Evolutionary conservation across 2,329 filamentous ascomycete genomes (phyloP), one percentile per base, ranked within the genome.

Genomic region (Calycina herbarum): DNA sequence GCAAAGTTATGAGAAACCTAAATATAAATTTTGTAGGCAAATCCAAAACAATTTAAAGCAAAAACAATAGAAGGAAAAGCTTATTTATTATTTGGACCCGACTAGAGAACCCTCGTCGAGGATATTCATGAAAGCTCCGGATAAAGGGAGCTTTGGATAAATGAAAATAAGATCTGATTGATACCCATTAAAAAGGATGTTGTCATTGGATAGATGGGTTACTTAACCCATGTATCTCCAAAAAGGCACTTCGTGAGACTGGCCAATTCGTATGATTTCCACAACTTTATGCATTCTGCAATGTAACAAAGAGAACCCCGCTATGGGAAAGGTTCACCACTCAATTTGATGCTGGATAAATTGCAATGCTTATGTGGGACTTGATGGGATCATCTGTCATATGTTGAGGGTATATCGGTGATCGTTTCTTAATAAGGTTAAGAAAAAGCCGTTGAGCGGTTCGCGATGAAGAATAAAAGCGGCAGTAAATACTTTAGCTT

Each of bases 131-230:
- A 24, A 24, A 35, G 64, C 67, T 71, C 67, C 68, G 70, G 70
- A 59, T 71, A 71, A 71, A 70, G 40, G 27, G 54, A 51, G 45
- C 45, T 51, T 7, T 58, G 66, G 66, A 17, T 65, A 67, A 69
- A 64, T 59, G 38, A 57, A 61, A 51, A 51, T 51, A 51, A 51
- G 45, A 51, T 51, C 45, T 24, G n/a, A 51, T 51, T 11, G n/a
- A 51, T 58, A 58, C 57, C 57, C 57, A 38, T 35, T 13, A 24
- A 13, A 58, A 51, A 8, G 57, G 29, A n/a, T 2, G 10, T 13
- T 17, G 2, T 63, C 31, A 29, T 54, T 57, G 48, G 51, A 58
- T 24, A n/a, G 29, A 57, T n/a, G 35, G 31, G 58, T 58, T 54
- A 62, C 29, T 62, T 31, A 45, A 38, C 45, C 60, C 45, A 40